phyloP scores from a whole-genome alignment of 495 filamentous ascomycete species.

The Sabuloglossum arenarium region DNA sequence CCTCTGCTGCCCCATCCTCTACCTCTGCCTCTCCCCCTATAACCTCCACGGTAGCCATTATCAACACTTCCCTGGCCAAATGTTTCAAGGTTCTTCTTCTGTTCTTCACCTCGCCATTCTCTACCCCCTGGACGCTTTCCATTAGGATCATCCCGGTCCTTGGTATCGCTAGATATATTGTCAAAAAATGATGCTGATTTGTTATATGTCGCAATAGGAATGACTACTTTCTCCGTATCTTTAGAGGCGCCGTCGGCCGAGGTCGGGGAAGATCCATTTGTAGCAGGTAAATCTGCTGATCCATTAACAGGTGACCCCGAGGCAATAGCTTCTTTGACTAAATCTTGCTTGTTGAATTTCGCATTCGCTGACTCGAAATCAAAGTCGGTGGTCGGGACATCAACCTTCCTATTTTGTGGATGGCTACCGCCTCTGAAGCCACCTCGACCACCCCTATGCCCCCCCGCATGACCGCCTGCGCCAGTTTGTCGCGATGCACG shows the following conservation, averaged over 20 bases:
- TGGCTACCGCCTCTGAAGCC: constrained; percentile 11
- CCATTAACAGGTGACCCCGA: constrained; percentile 41
- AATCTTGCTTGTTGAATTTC: constrained; percentile 94
- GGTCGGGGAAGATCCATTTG: constrained; percentile 7
- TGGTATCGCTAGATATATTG: constrained; percentile 85
- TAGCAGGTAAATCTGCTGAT: constrained; percentile 17
- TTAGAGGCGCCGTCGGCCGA: constrained; percentile 13
- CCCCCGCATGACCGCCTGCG: constrained; percentile 13
- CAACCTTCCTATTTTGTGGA: constrained; percentile 42
- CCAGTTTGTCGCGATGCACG: constrained; percentile 11
- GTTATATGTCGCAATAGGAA: constrained; percentile 46
- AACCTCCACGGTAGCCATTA: constrained; percentile 53
- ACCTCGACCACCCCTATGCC: constrained; percentile 6
- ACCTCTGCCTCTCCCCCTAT: constrained; percentile 25
- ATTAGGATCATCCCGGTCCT: constrained; percentile 63
- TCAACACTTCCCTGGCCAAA: constrained; percentile 98
- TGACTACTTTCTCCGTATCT: constrained; percentile 16
- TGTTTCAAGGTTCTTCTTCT: constrained; percentile 90
- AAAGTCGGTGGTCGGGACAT: constrained; percentile 74
- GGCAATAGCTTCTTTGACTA: constrained; percentile 79
- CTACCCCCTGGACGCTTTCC: constrained; percentile 52
- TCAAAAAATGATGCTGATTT: constrained; percentile 82
- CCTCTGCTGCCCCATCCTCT: constrained; percentile 23
- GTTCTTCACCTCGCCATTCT: constrained; percentile 82
- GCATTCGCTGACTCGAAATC: constrained; percentile 87